Conservation (phyloP, 495 filamentous ascomycete species). For the Aspergillus conjunctus region DNA sequence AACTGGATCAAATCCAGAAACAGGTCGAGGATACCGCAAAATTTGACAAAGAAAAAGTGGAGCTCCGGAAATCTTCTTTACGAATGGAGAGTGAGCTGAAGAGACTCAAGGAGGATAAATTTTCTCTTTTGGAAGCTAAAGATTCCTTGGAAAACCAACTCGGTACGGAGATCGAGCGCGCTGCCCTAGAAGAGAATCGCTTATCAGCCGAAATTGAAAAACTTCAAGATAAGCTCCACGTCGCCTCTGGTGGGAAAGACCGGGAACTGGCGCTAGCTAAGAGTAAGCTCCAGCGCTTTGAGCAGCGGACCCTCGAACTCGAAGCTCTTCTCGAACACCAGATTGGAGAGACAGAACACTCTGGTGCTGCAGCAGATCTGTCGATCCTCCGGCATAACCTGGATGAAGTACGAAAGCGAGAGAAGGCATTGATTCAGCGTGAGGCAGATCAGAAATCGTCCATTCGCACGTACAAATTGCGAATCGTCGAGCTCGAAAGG, state of each 20-base stretch:
- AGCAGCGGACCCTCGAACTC: conserved; percentile 59
- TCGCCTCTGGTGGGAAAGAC: conserved; percentile 47
- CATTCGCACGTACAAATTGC: conserved; percentile 55
- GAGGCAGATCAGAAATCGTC: conserved; percentile 61
- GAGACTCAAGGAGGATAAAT: conserved; percentile 60
- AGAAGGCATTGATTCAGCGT: conserved; percentile 61
- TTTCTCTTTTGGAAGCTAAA: conserved; percentile 50
- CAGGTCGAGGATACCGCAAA: conserved; percentile 55
- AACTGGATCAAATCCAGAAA: conserved; percentile 53
- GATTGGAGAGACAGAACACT: conserved; percentile 35
- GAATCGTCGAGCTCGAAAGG: conserved; percentile 57
- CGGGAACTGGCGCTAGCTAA: conserved; percentile 53
- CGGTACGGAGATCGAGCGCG: conserved; percentile 55
- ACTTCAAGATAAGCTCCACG: conserved; percentile 50
- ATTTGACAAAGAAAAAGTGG: conserved; percentile 64
- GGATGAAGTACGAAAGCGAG: conserved; percentile 63
- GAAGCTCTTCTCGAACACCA: conserved; percentile 56
- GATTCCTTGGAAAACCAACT: conserved; percentile 58
- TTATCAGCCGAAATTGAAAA: conserved; percentile 60
- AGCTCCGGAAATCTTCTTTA: conserved; percentile 59
- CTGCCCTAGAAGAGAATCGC: conserved; percentile 57
- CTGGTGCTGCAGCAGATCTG: conserved; percentile 55
- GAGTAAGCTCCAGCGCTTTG: conserved; percentile 60
- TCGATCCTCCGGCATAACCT: conserved; percentile 61
- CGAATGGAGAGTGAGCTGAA: conserved; percentile 62